Evolutionary conservation across 225 moss, liverwort and hornwort species (phyloP).

Genomic region (Physcomitrium patens): DNA sequence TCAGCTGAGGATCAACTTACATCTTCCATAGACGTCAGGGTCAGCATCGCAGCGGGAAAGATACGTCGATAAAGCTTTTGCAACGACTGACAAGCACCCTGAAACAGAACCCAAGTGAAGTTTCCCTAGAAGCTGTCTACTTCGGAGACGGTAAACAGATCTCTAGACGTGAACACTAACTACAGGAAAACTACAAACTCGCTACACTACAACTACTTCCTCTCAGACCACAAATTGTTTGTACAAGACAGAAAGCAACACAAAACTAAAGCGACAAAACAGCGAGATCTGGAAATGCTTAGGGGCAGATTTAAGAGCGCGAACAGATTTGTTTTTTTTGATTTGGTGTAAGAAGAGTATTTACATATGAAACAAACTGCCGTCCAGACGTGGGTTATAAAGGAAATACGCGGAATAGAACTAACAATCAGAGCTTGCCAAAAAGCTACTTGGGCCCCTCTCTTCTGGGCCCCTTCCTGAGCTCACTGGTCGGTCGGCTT

Average conservation of each 20-base stretch:
- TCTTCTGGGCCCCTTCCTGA: conserved; percentile 15
- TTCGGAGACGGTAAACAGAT: conserved; percentile 24
- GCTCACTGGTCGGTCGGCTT: conserved; percentile 18
- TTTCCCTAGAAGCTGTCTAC: conserved; percentile 25
- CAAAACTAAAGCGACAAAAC: neutral
- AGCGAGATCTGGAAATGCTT: neutral
- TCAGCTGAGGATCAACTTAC: conserved; percentile 21
- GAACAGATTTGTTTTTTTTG: neutral
- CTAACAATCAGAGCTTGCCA: conserved; percentile 8
- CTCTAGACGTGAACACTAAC: conserved; percentile 6
- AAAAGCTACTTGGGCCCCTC: neutral
- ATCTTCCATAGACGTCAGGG: conserved; percentile 49
- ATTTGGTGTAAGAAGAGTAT: conserved; percentile 12
- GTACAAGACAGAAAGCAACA: conserved; percentile 1
- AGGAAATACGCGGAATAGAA: conserved; percentile 3
- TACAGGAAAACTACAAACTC: conserved; percentile 16
- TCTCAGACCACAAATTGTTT: neutral
- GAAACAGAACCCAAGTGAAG: conserved; percentile 1
- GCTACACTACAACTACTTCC: neutral
- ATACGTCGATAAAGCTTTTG: neutral
- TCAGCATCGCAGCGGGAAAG: conserved; percentile 21
- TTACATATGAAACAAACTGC: conserved; percentile 28
- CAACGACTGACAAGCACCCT: conserved; percentile 20
- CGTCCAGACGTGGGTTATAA: neutral
- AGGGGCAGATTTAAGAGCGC: neutral